Evolutionary conservation across 2,329 filamentous ascomycete species (phyloP).

Genomic region (Aspergillus transmontanensis): DNA sequence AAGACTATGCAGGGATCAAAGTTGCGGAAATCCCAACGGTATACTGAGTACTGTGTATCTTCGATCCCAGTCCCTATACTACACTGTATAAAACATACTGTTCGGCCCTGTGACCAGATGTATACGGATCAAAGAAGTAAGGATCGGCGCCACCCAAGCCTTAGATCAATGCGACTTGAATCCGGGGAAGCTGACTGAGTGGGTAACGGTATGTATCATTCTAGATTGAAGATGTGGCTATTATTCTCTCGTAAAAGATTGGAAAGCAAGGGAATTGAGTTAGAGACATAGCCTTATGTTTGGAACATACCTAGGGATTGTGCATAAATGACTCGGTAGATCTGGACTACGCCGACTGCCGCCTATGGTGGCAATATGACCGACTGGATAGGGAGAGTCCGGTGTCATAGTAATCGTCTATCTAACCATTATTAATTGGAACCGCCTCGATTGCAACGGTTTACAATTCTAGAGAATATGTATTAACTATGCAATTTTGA

Average conservation of each 20-base stretch:
- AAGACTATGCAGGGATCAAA: conserved; percentile 1
- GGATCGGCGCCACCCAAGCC: conserved; percentile 15
- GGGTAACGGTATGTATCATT: conserved; percentile 8
- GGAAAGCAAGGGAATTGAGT: not conserved
- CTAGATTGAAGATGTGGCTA: not conserved
- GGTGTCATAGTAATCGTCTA: not conserved
- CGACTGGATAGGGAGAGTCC: not conserved
- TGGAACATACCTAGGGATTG: not conserved
- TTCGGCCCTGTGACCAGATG: not conserved
- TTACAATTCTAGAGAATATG: not conserved
- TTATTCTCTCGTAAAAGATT: not conserved
- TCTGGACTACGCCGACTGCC: not conserved
- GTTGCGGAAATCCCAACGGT: conserved; percentile 3
- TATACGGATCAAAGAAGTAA: not conserved
- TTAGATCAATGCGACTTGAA: conserved; percentile 16
- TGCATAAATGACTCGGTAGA: not conserved
- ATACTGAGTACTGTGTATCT: conserved; percentile 6
- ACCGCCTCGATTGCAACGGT: not conserved
- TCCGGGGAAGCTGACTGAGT: conserved; percentile 13
- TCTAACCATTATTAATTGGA: not conserved
- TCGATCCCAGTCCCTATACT: not conserved
- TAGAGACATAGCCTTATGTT: not conserved
- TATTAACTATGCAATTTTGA: not conserved
- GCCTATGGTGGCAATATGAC: not conserved
- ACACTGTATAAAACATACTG: conserved; percentile 7